A percentile compares a stretch with the other conserved stretches of the same genome.
phyloP scores from a whole-genome alignment of 441 rosid species.

The Erysimum pusillum region DNA sequence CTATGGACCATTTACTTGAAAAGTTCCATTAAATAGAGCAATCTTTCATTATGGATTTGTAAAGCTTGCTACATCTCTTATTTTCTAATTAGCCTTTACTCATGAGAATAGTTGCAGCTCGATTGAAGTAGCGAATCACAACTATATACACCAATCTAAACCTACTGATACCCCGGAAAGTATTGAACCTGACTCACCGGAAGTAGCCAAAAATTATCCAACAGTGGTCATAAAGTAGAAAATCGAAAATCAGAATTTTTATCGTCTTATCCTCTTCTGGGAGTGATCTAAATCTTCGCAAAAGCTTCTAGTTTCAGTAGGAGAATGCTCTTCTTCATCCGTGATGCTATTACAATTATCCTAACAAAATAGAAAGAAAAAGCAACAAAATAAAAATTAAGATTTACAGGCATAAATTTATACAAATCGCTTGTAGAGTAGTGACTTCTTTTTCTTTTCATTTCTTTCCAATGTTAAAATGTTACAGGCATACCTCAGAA shows the following conservation, averaged over 20 bases:
- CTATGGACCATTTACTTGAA: conserved; percentile 12
- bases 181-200: conserved; percentile 30
- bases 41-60: conserved; percentile 8
- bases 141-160: conserved; percentile 52
- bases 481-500: conserved; percentile 59
- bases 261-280: conserved; percentile 61
- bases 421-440: conserved; percentile 19
- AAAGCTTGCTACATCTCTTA: conserved; percentile 6
- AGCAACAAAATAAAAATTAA: neutral
- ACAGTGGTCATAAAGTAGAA: conserved; percentile 24
- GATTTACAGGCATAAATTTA: neutral
- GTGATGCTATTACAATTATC: conserved; percentile 47
- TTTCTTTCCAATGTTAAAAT: neutral
- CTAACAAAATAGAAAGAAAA: conserved; percentile 43
- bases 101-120: conserved; percentile 38
- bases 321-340: conserved; percentile 47
- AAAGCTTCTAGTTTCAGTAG: conserved; percentile 48
- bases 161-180: conserved; percentile 31
- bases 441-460: neutral
- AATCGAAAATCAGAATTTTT: conserved; percentile 46
- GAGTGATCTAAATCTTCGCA: conserved; percentile 53
- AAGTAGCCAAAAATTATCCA: conserved; percentile 33
- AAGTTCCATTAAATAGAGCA: neutral
- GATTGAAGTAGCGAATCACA: conserved; percentile 28
- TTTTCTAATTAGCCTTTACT: conserved; percentile 11